These are phyloP conservation scores for Xylaria flabelliformis DNA, from an alignment of 495 filamentous ascomycete genomes.

Conservation along the genomic window DNA sequence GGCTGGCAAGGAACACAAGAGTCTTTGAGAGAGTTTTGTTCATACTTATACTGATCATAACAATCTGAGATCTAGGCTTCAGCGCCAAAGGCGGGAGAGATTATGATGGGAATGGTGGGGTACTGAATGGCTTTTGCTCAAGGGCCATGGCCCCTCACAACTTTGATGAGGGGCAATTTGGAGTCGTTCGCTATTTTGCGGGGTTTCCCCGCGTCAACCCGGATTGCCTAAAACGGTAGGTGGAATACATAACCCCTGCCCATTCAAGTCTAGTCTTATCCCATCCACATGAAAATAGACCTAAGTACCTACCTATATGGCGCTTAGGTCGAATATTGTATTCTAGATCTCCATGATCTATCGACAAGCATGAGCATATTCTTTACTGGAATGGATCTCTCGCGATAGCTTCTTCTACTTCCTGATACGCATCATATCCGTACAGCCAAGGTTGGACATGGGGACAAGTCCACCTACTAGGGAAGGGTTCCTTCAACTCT, in stretches of 20 bases:
- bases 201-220: not conserved
- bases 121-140: not conserved
- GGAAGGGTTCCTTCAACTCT: constrained; percentile 58
- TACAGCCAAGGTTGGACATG: constrained; percentile 66
- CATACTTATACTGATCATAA: not conserved
- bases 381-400: constrained; percentile 44
- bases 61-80: not conserved
- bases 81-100: not conserved
- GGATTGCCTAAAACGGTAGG: not conserved
- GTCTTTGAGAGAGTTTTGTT: not conserved
- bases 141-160: too few relatives aligned
- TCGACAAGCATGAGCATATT: not conserved
- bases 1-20: constrained; percentile 64
- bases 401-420: constrained; percentile 58
- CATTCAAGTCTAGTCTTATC: not conserved
- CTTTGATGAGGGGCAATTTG: too few relatives aligned
- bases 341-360: too few relatives aligned
- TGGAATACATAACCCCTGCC: not conserved
- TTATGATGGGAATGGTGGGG: not conserved
- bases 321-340: too few relatives aligned
- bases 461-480: constrained; percentile 66
- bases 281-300: too few relatives aligned
- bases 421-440: constrained; percentile 65
- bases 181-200: too few relatives aligned
- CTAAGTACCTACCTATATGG: too few relatives aligned